Base-by-base conservation (phyloP, 2,329 filamentous ascomycete species). In the Epichloe sylvatica region DNA sequence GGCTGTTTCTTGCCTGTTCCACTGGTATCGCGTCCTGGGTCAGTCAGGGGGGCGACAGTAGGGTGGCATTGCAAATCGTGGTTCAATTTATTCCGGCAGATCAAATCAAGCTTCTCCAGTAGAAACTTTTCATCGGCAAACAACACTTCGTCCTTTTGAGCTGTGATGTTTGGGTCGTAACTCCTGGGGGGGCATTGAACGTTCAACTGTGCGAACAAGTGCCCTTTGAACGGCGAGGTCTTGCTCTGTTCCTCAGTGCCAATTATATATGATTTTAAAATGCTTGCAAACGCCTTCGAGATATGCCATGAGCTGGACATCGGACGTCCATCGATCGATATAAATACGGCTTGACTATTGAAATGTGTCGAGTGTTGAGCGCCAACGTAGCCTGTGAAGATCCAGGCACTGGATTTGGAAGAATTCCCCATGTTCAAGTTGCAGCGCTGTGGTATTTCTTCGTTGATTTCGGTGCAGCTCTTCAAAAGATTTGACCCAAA, bases 141-240 rank as follows among this genome's bases (percentile, higher is more conserved):
- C 1, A 87, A 58, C 2, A 90, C 73, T 56, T 87, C 78, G 50
- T 86, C 79, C 60, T 90, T 90, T 3, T 78, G 70, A 3, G 84
- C 77, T 52, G 87, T 80, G 5, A 89, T 64, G 55, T 89, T 90
- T 1, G 74, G 70, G 63, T 90, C 85, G 57, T 90, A 90, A 51
- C 71, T 80, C 30, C 73, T 72, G 1, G 67, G 60, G 0, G 78
- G 74, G 57, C 83, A 89, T 13, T 61, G 62, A 33, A 90, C 78
- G 50, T 80, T 75, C 37, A 90, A 63, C 39, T 72, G 72, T 39
- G 88, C 63, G 59, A 89, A 88, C 0, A 75, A 73, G 46, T 77
- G 74, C 17, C 69, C 71, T 43, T 55, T 58, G 25, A 62, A 56
- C 6, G 56, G 52, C 8, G 33, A 35, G 17, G 15, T 43, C 5